phyloP scores from a whole-genome alignment of 2,329 filamentous ascomycete species.

The Colletotrichum salicis region DNA sequence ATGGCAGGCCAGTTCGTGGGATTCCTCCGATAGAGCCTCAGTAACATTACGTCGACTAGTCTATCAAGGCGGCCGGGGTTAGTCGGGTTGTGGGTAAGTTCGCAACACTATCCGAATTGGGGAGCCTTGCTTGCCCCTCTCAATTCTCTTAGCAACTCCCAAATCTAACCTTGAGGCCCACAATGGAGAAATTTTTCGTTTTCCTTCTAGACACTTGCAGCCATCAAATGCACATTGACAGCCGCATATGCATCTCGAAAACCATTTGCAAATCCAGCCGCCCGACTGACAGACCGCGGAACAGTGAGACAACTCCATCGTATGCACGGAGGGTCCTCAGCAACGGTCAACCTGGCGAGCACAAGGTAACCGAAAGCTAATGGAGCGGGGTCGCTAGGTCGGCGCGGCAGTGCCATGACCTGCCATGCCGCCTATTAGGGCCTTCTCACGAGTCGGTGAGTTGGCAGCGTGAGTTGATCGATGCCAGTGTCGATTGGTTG shows the following conservation, averaged over 20 bases:
- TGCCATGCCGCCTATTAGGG: not conserved
- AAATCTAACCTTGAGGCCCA: constrained; percentile 7
- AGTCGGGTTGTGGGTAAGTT: constrained; percentile 22
- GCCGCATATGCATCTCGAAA: constrained; percentile 10
- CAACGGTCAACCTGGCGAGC: constrained; percentile 17
- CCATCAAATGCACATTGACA: constrained; percentile 18
- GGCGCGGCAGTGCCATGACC: constrained; percentile 1
- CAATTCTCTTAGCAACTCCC: constrained; percentile 1
- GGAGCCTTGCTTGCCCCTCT: constrained; percentile 19
- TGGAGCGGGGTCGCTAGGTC: constrained; percentile 19
- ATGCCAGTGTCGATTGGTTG: not conserved
- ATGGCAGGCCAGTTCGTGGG: constrained; percentile 19
- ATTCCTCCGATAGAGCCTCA: constrained; percentile 25
- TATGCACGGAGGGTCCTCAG: constrained; percentile 10
- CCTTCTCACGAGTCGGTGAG: not conserved
- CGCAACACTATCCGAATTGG: constrained; percentile 32
- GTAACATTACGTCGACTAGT: not conserved
- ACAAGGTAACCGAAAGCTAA: not conserved
- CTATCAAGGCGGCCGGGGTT: not conserved
- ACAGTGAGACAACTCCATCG: not conserved
- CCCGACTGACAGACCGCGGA: not conserved
- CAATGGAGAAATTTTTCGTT: not conserved
- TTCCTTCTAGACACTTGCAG: constrained; percentile 3
- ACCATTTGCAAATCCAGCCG: not conserved
- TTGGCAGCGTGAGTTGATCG: not conserved